Evolutionary conservation across 192 early-diverging fungal species (phyloP), one percentile per base, ranked within the genome.

Genomic region (Umbelopsis sp.): DNA sequence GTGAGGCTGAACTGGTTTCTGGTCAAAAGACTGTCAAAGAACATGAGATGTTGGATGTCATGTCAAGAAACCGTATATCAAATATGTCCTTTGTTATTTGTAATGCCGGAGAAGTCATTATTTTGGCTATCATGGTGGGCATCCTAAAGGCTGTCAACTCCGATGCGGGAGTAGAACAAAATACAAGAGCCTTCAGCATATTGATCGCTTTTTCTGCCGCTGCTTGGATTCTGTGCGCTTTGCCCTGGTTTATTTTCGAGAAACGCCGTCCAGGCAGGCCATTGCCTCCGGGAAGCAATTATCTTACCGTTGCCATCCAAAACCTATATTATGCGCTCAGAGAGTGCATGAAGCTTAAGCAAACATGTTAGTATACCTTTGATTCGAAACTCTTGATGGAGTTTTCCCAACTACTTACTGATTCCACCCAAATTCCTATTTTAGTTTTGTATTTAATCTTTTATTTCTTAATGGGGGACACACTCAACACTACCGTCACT

Each of bases 141-240:
- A 66, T 66, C 10, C 10, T 66, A 16, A 47, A 47, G 4, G 65
- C 44, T 15, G 65, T 66, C 44, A 46, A 66, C 37, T 66, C 65
- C 8, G 65, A 66, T 66, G 65, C 44, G 6, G 65, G 65, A 21
- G 44, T 46, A 21, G 65, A 47, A 66, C 21, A 66, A 30, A 66
- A 66, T 21, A 66, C 65, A 6, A 66, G 3, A 18, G 65, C 65
- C 16, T 66, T 66, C 44, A 66, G 65, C 25, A 66, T 66, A 27
- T 13, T 66, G 65, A 66, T 66, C 25, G 65, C 65, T 27, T 66
- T 66, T 48, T 66, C 65, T 21, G 65, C 65, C 20, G 65, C 45
- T 46, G 41, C 44, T 22, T 66, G 65, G 65, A 21, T 66, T 46
- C 0, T 66, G 21, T 66, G 65, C 20, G 65, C 65, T 20, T 46